Percentiles rank a stretch among this genome's conserved stretches.
phyloP scores from a whole-genome alignment of 73 alveolate genomes.

The Paramecium caudatum region DNA sequence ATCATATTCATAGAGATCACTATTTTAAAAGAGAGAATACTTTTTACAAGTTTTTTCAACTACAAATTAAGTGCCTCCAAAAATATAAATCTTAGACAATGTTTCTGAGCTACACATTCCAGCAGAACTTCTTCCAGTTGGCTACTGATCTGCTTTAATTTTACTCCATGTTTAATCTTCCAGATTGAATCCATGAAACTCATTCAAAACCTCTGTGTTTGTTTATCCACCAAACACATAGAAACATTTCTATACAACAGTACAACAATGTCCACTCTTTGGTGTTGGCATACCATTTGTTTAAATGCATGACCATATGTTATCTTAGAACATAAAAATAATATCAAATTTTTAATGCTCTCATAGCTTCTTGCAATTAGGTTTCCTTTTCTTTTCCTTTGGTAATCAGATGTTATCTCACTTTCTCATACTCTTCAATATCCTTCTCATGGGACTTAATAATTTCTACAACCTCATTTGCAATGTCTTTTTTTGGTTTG shows the following conservation, averaged over 20 bases:
- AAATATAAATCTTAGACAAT: slow-evolving; percentile 32
- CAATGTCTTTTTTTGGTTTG: slow-evolving; percentile 55
- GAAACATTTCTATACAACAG: slow-evolving; percentile 16
- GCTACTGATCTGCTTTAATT: background rate
- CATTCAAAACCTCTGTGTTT: slow-evolving; percentile 41
- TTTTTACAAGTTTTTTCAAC: slow-evolving; percentile 55
- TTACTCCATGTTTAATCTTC: slow-evolving; percentile 46
- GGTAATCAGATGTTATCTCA: slow-evolving; percentile 31
- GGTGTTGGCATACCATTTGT: slow-evolving; percentile 67
- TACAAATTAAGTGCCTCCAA: slow-evolving; percentile 72
- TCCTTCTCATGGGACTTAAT: slow-evolving; percentile 59
- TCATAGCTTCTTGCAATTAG: slow-evolving; percentile 54
- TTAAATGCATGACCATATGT: slow-evolving; percentile 12
- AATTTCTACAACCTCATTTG: background rate
- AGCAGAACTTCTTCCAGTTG: slow-evolving; percentile 69
- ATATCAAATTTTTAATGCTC: slow-evolving; percentile 56
- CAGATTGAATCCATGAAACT: slow-evolving; percentile 62
- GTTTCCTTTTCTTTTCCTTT: slow-evolving; percentile 62
- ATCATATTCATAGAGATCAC: slow-evolving; percentile 72
- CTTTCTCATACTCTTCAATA: slow-evolving; percentile 48
- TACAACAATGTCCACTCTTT: slow-evolving; percentile 74
- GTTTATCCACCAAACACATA: slow-evolving; percentile 73
- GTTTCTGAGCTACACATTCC: slow-evolving; percentile 53
- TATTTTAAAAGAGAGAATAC: background rate
- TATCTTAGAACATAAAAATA: slow-evolving; percentile 52